Evolutionary conservation across 2,329 filamentous ascomycete species (phyloP), one percentile per base, ranked within the genome.

Genomic region (Trichoderma afroharzianum): DNA sequence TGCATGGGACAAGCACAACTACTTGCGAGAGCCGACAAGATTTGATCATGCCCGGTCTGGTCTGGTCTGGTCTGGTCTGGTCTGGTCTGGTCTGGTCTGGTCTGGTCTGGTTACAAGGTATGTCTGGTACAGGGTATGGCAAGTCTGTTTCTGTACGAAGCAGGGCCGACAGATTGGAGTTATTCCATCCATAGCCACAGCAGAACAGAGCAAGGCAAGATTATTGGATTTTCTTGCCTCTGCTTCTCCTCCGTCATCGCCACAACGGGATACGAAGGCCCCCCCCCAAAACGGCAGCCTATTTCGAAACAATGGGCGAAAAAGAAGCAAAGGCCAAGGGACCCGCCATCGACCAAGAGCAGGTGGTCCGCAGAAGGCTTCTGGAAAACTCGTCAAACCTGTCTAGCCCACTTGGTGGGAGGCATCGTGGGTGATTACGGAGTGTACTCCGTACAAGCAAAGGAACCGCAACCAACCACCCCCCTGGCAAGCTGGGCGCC

Each of bases 361-460:
- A 50, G 39, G 57, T 67, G 63, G 57, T 53, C 39, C 36, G 39
- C 39, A 33, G 66, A 69, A 69, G 21, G 57, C 57, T 69, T 69
- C 66, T 69, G 66, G 66, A 69, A 69, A 61, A 62, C 21, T 69
- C 57, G 66, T 36, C 57, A 69, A 69, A 67, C 50, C n/a, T 21
- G 18, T n/a, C 63, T 9, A 58, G 63, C 66, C 66, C 66, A 62
- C 66, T 69, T 62, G 57, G 66, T n/a, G 57, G 66, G 33, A 69
- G 47, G 47, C 43, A 61, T 62, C 66, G 66, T 69, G 57, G 66
- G 57, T 47, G 33, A 28, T 30, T 53, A 53, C 47, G 47, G 47
- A 53, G 47, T 28, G 18, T n/a, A n/a, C n/a, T n/a, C n/a, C n/a
- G n/a, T n/a, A n/a, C 53, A 58, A 36, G 24, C 58, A 70, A n/a